These are phyloP conservation scores for Xylaria cubensis DNA, from an alignment of 495 filamentous ascomycete species.

Conservation along the genomic window DNA sequence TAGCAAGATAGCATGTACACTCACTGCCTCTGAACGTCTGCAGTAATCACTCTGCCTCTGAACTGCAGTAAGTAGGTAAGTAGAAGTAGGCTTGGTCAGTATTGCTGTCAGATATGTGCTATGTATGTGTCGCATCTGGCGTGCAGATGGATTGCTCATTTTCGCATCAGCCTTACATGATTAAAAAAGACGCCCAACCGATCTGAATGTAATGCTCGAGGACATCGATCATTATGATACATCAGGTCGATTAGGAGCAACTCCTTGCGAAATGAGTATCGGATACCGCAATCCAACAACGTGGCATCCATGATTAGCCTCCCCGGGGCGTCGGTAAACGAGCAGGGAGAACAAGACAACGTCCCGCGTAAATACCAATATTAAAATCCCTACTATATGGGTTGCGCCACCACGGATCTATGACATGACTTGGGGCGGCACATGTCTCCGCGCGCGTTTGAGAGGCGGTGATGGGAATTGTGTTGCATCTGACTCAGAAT, in stretches of 20 bases:
- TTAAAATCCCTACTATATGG: conserved; percentile 12
- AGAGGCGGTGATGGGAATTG: conserved; percentile 34
- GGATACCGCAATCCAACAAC: conserved; percentile 24
- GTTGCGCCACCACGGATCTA: conserved; percentile 18
- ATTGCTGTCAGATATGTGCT: not conserved
- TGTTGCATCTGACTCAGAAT: conserved; percentile 44
- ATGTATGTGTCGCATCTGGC: not conserved
- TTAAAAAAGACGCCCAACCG: conserved; percentile 12
- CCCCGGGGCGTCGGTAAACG: conserved; percentile 18
- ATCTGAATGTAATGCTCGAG: not conserved
- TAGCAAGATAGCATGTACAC: not conserved
- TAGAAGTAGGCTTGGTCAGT: too few species aligned
- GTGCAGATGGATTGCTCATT: conserved; percentile 15
- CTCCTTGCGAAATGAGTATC: conserved; percentile 16
- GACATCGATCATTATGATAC: conserved; percentile 2
- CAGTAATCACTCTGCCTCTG: too few species aligned
- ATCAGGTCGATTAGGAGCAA: conserved; percentile 14
- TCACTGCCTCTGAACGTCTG: not conserved
- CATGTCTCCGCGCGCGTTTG: conserved; percentile 21
- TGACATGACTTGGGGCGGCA: conserved; percentile 16
- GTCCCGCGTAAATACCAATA: conserved; percentile 6
- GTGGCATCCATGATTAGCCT: conserved; percentile 26
- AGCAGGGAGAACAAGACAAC: not conserved
- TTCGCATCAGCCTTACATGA: conserved; percentile 18
- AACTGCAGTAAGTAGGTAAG: too few species aligned